Evolutionary conservation across 2,329 filamentous ascomycete species (phyloP).

Genomic region (Botrytis cinerea): DNA sequence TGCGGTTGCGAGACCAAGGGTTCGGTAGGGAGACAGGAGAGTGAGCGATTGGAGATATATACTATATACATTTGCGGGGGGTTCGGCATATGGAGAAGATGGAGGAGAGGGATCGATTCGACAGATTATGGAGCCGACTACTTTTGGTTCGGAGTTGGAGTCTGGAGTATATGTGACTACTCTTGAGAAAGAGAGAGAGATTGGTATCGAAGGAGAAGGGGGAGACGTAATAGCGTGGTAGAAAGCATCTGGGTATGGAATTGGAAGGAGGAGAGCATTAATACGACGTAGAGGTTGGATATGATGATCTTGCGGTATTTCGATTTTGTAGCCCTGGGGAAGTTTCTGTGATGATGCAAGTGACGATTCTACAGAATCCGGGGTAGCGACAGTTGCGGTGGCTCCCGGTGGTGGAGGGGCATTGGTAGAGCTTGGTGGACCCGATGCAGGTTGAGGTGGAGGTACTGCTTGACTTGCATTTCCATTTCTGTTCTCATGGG

Average conservation of each 20-base stretch:
- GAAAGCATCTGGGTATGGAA: slow-evolving; percentile 65
- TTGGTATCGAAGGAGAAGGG: slow-evolving; percentile 51
- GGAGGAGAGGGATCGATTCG: slow-evolving; percentile 54
- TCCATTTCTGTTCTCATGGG: not conserved
- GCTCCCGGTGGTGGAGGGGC: slow-evolving; percentile 23
- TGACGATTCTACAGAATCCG: slow-evolving; percentile 25
- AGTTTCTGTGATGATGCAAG: slow-evolving; percentile 32
- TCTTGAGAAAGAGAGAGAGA: slow-evolving; percentile 44
- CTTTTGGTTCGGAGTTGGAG: slow-evolving; percentile 44
- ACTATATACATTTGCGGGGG: slow-evolving; percentile 44
- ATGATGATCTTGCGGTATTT: slow-evolving; percentile 52
- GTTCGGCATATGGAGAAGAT: not conserved
- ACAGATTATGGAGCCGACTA: slow-evolving; percentile 63
- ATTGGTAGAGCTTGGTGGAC: slow-evolving; percentile 20
- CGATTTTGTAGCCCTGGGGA: slow-evolving; percentile 53
- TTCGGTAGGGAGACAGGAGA: slow-evolving; percentile 63
- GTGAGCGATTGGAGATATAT: slow-evolving; percentile 67
- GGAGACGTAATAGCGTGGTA: slow-evolving; percentile 55
- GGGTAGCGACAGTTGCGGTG: slow-evolving; percentile 26
- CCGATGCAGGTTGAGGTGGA: slow-evolving; percentile 32
- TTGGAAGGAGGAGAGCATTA: slow-evolving; percentile 64
- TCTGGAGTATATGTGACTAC: slow-evolving; percentile 53
- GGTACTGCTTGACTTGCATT: slow-evolving; percentile 15
- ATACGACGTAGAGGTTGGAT: slow-evolving; percentile 62
- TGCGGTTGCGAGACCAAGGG: slow-evolving; percentile 59